phyloP scores from a whole-genome alignment of 768 basidiomycete species.

The Boletales sp. region DNA sequence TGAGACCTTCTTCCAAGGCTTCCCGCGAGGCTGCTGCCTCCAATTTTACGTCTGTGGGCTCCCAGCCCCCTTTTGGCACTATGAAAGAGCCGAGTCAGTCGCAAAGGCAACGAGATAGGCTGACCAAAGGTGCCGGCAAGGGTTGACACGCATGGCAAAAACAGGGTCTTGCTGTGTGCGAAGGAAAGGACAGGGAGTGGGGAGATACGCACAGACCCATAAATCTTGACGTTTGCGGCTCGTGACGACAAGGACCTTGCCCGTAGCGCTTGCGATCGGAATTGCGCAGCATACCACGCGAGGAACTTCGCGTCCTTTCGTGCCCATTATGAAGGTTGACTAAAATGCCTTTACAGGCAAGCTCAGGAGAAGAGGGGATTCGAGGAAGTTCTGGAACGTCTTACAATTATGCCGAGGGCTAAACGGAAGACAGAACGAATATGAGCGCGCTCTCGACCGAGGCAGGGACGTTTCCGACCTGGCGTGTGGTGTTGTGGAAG shows the following conservation, averaged over 20 bases:
- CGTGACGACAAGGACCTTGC: slow-evolving; percentile 80
- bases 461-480: slow-evolving; percentile 9
- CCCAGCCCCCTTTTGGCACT: slow-evolving; percentile 96
- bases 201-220: slow-evolving; percentile 80
- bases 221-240: slow-evolving; percentile 75
- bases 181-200: slow-evolving; percentile 6
- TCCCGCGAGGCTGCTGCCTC: slow-evolving; percentile 89
- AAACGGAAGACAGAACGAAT: slow-evolving; percentile 4
- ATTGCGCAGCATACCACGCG: slow-evolving; percentile 91
- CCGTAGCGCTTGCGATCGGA: slow-evolving; percentile 68
- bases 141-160: neutral
- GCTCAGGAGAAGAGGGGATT: neutral
- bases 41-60: slow-evolving; percentile 72
- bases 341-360: slow-evolving; percentile 1
- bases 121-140: neutral
- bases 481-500: slow-evolving; percentile 3
- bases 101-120: neutral
- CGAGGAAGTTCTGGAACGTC: neutral
- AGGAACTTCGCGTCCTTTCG: slow-evolving; percentile 76
- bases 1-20: slow-evolving; percentile 96
- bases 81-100: slow-evolving; percentile 12
- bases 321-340: slow-evolving; percentile 35
- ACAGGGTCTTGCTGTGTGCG: neutral
- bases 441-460: slow-evolving; percentile 4
- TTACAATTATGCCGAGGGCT: slow-evolving; percentile 1